phyloP scores from a whole-genome alignment of 352 stramenopile species.

The Phytophthora sojae region DNA sequence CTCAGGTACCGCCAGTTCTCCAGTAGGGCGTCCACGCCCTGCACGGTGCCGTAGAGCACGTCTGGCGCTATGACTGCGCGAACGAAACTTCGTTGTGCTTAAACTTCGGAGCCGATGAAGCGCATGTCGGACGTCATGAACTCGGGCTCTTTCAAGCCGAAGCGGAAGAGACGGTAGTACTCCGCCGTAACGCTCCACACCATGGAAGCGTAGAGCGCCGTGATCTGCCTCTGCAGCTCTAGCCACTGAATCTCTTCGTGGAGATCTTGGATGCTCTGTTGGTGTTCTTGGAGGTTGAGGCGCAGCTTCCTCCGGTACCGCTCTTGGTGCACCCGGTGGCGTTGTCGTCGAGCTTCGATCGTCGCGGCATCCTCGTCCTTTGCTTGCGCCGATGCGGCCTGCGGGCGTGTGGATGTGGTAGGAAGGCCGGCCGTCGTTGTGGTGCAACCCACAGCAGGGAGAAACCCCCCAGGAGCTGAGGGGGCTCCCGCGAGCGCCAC shows the following conservation, averaged over 20 bases:
- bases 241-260: not conserved
- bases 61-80: not conserved
- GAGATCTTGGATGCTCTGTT: not conserved
- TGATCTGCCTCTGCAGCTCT: not conserved
- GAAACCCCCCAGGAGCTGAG: too few species aligned
- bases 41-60: not conserved
- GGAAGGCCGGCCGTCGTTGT: too few species aligned
- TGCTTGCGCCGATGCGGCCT: too few species aligned
- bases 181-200: not conserved
- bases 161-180: not conserved
- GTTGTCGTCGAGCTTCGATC: not conserved
- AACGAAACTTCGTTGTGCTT: not conserved
- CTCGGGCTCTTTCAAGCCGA: not conserved
- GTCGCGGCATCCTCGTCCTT: too few species aligned
- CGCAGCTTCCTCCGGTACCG: not conserved
- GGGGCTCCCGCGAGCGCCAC: too few species aligned
- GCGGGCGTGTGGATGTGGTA: too few species aligned
- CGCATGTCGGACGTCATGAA: not conserved
- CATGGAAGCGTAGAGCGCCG: not conserved
- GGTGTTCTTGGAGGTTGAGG: not conserved
- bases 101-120: not conserved
- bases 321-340: not conserved
- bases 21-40: not conserved
- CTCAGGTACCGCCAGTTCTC: not conserved
- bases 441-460: too few species aligned